Evolutionary conservation across 495 filamentous ascomycete species (phyloP).

Genomic region (Aspergillus sclerotiicarbonarius): DNA sequence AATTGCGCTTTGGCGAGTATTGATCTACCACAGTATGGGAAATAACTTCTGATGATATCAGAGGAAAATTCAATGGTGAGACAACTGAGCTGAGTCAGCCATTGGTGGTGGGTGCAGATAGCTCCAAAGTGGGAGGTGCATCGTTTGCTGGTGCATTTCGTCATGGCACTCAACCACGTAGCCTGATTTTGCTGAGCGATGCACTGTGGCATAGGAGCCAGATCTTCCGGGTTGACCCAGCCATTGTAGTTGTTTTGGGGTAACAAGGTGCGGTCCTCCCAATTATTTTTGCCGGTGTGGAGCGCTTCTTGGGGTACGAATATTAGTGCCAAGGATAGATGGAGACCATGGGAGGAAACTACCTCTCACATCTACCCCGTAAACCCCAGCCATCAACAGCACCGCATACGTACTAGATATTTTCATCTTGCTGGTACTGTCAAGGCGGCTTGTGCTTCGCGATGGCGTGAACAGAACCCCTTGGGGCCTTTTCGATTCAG

Average conservation of each 20-base stretch:
- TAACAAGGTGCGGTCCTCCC: conserved; percentile 4
- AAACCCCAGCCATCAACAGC: conserved; percentile 2
- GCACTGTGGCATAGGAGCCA: conserved; percentile 15
- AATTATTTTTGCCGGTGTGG: neutral
- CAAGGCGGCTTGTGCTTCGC: conserved; percentile 1
- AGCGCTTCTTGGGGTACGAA: neutral
- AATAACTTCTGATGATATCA: conserved; percentile 10
- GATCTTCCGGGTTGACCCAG: conserved; percentile 16
- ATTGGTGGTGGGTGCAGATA: conserved; percentile 22
- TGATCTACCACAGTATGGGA: conserved; percentile 13
- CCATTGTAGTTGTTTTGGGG: conserved; percentile 11
- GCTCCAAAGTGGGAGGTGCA: conserved; percentile 15
- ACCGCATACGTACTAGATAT: conserved; percentile 1
- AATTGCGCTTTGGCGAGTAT: conserved; percentile 17
- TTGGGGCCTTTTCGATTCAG: neutral
- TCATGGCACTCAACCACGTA: conserved; percentile 14
- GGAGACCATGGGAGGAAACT: neutral
- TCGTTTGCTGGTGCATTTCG: conserved; percentile 12
- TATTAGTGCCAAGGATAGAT: conserved; percentile 4
- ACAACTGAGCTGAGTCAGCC: conserved; percentile 18
- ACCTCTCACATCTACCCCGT: conserved; percentile 1
- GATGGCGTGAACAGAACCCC: neutral
- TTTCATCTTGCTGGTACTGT: conserved; percentile 5
- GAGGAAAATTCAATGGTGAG: conserved; percentile 14
- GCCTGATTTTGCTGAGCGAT: conserved; percentile 17